These are phyloP conservation scores for Mycena rosella DNA, from an alignment of 768 basidiomycete genomes.

Conservation along the genomic window DNA sequence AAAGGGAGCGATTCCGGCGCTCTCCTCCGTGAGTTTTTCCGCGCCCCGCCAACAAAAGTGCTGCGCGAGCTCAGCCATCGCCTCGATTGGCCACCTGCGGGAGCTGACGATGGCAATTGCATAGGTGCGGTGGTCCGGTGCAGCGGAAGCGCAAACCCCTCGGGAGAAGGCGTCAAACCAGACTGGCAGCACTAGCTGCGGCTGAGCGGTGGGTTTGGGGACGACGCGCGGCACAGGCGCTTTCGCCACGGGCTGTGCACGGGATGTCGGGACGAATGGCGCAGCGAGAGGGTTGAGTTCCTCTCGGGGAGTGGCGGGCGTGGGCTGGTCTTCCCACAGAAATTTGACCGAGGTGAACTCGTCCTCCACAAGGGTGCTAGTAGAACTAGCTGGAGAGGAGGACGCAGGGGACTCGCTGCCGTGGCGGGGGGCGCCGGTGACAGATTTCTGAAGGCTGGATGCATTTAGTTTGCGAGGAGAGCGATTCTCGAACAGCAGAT, in stretches of 20 bases:
- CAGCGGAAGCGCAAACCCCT: constrained; percentile 26
- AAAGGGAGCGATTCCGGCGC: constrained; percentile 38
- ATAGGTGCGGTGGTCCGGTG: constrained; percentile 8
- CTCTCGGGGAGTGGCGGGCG: constrained; percentile 18
- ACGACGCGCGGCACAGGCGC: not conserved
- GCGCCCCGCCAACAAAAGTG: constrained; percentile 44
- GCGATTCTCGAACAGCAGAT: constrained; percentile 32
- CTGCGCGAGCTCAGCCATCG: constrained; percentile 43
- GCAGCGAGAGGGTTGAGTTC: constrained; percentile 34
- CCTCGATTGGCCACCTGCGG: constrained; percentile 36
- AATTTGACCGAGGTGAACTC: constrained; percentile 27
- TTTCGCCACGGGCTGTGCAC: not conserved
- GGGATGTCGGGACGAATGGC: constrained; percentile 30
- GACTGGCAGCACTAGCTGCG: constrained; percentile 3
- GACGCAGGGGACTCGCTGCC: constrained; percentile 17
- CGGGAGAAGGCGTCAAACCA: constrained; percentile 32
- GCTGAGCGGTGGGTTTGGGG: constrained; percentile 22
- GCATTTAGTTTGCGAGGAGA: constrained; percentile 14
- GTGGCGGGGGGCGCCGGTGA: not conserved
- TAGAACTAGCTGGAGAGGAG: constrained; percentile 33
- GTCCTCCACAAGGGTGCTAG: constrained; percentile 35
- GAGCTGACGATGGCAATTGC: constrained; percentile 26
- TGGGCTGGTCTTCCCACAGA: not conserved
- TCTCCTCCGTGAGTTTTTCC: constrained; percentile 23
- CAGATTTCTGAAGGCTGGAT: constrained; percentile 1